Conservation (phyloP, 768 basidiomycete genomes). For the Gymnopilus dilepis region DNA sequence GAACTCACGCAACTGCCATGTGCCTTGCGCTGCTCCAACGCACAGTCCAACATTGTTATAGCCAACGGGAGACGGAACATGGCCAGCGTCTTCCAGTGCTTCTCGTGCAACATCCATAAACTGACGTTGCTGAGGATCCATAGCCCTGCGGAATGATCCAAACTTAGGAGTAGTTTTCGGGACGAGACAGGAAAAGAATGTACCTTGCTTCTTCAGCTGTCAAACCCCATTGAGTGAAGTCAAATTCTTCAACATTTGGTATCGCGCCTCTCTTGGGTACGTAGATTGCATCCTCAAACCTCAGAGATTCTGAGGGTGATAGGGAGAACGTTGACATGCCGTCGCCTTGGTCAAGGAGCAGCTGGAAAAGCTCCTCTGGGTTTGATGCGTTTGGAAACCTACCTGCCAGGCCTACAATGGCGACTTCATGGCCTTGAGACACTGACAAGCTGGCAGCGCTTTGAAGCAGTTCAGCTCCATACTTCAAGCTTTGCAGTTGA, state of each 20-base stretch:
- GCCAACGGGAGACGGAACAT: background rate
- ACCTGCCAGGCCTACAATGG: background rate
- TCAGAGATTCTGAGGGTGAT: too few relatives aligned
- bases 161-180: background rate
- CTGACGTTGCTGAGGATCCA: constrained; percentile 1
- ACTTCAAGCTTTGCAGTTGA: background rate
- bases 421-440: background rate
- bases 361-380: background rate
- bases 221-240: background rate
- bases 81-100: background rate
- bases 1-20: background rate
- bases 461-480: too few relatives aligned
- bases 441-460: too few relatives aligned
- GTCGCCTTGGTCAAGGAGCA: background rate
- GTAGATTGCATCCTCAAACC: background rate
- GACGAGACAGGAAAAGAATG: background rate
- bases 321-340: background rate
- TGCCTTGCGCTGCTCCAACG: background rate
- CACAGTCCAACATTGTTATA: background rate
- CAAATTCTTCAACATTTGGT: background rate
- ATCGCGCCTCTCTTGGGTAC: background rate
- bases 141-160: background rate
- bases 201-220: background rate
- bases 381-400: background rate
- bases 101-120: background rate